Conservation (phyloP, 495 filamentous ascomycete genomes). For the Aspergillus panamensis region DNA sequence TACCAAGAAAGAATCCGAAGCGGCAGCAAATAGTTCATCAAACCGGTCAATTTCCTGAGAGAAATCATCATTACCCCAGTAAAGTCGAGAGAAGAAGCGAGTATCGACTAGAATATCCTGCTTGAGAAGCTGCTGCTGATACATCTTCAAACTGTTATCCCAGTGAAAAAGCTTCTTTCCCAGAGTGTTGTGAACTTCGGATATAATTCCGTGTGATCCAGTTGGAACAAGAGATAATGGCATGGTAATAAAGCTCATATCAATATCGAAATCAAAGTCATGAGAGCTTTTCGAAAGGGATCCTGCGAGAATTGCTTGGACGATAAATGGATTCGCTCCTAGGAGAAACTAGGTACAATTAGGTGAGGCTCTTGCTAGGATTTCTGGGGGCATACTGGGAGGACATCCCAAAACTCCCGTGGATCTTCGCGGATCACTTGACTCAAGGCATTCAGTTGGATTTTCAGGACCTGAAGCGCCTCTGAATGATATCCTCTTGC, state of each 20-base stretch:
- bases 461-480: not conserved
- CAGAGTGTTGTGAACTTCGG: not conserved
- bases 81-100: not conserved
- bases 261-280: not conserved
- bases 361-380: not conserved
- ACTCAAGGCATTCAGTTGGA: not conserved
- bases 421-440: not conserved
- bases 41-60: not conserved
- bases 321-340: not conserved
- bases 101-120: not conserved
- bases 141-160: not conserved
- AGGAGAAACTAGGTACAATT: not conserved
- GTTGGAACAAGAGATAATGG: not conserved
- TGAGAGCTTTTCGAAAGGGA: not conserved
- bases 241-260: not conserved
- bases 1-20: not conserved
- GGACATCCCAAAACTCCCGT: not conserved
- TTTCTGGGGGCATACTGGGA: not conserved
- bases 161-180: not conserved
- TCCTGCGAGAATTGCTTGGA: not conserved
- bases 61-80: not conserved
- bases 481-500: not conserved
- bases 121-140: not conserved
- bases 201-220: no score
- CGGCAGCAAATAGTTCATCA: not conserved